phyloP scores from a whole-genome alignment of 495 filamentous ascomycete genomes.

The Trichoderma orchidacearum region DNA sequence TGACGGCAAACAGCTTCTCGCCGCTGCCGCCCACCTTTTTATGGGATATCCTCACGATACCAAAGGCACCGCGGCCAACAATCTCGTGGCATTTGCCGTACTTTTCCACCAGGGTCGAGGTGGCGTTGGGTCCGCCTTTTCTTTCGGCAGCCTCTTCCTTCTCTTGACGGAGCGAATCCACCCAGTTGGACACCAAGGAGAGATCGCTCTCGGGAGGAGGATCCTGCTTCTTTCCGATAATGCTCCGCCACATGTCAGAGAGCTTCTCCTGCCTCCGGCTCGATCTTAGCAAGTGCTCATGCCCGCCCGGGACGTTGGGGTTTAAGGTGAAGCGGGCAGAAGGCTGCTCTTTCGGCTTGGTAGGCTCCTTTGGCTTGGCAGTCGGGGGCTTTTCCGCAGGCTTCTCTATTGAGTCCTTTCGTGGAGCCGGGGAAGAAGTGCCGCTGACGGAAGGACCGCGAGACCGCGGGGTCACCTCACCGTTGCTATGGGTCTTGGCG shows the following conservation, averaged over 20 bases:
- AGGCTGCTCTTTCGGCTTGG: conserved; percentile 11
- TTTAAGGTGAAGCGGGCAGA: conserved; percentile 28
- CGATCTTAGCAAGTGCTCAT: conserved; percentile 77
- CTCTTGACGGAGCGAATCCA: conserved; percentile 83
- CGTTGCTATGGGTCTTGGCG: conserved; percentile 9
- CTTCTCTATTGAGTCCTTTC: conserved; percentile 7
- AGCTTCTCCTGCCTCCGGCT: conserved; percentile 89
- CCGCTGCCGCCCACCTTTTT: conserved; percentile 76
- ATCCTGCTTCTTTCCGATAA: conserved; percentile 67
- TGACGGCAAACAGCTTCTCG: conserved; percentile 94
- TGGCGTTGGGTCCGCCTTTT: conserved; percentile 37
- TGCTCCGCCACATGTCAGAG: conserved; percentile 74
- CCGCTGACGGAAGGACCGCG: conserved; percentile 8
- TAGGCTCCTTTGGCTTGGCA: conserved; percentile 12
- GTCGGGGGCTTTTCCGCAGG: conserved; percentile 13
- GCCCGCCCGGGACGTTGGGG: conserved; percentile 39
- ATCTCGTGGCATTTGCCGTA: conserved; percentile 99
- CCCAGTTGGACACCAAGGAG: conserved; percentile 90
- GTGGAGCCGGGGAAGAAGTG: conserved; percentile 10
- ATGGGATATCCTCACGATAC: conserved; percentile 96
- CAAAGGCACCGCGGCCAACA: conserved; percentile 93
- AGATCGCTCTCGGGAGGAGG: conserved; percentile 60
- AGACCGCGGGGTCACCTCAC: conserved; percentile 5
- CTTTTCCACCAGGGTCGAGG: conserved; percentile 81
- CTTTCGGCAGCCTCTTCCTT: conserved; percentile 45